Evolutionary conservation across 2,329 filamentous ascomycete species (phyloP).

Genomic region (Stagonosporopsis rhizophila): DNA sequence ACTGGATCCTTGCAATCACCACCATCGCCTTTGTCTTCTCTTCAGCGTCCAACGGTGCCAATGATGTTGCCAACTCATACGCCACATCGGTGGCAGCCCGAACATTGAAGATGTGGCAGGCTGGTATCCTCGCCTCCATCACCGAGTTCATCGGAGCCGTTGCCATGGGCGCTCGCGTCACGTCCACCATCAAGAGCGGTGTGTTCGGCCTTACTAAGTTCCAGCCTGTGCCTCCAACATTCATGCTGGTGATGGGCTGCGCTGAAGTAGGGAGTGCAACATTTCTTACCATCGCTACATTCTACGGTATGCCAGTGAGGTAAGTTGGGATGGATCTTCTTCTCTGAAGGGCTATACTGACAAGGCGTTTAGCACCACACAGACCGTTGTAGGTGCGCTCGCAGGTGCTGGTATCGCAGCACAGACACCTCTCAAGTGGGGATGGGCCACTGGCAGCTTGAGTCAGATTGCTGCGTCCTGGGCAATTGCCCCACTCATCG

Average conservation of each 20-base stretch:
- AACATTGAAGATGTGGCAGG: slow-evolving; percentile 61
- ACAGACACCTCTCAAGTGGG: slow-evolving; percentile 33
- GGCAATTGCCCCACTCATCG: slow-evolving; percentile 59
- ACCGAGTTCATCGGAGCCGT: slow-evolving; percentile 63
- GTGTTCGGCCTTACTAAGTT: slow-evolving; percentile 62
- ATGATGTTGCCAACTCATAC: slow-evolving; percentile 64
- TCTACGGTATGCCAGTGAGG: slow-evolving; percentile 59
- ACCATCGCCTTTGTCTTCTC: slow-evolving; percentile 49
- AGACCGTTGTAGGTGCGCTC: slow-evolving; percentile 66
- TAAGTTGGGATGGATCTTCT: background rate
- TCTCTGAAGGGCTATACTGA: background rate
- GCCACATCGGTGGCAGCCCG: slow-evolving; percentile 58
- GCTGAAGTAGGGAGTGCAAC: slow-evolving; percentile 61
- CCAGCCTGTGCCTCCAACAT: slow-evolving; percentile 54
- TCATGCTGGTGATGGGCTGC: slow-evolving; percentile 67
- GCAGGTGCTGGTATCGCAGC: slow-evolving; percentile 65
- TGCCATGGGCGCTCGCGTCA: slow-evolving; percentile 61
- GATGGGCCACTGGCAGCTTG: slow-evolving; percentile 37
- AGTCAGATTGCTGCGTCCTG: slow-evolving; percentile 54
- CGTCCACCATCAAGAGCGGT: slow-evolving; percentile 68
- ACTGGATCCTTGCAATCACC: slow-evolving; percentile 53
- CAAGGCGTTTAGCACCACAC: slow-evolving; percentile 59
- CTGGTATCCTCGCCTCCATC: slow-evolving; percentile 57
- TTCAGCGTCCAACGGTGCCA: slow-evolving; percentile 52
- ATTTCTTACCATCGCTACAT: slow-evolving; percentile 65